Conservation (phyloP, 495 filamentous ascomycete species). For the Tuber indicum region DNA sequence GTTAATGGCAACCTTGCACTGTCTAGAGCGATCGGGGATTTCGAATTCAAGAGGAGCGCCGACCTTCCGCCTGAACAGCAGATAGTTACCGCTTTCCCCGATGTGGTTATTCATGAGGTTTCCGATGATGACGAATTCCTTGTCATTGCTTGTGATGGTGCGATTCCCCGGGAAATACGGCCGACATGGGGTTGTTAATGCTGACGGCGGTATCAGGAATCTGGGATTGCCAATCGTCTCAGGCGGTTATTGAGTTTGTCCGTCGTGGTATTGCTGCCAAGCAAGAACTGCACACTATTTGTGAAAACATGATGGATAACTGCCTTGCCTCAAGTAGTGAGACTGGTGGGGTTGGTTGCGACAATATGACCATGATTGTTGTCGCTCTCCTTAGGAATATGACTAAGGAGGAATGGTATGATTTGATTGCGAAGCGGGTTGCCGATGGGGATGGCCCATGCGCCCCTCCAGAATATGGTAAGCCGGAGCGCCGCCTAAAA, state of each 20-base stretch:
- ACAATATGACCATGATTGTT: constrained; percentile 98
- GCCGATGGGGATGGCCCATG: constrained; percentile 96
- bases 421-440: constrained; percentile 86
- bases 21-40: constrained; percentile 95
- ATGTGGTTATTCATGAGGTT: constrained; percentile 83
- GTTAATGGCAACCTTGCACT: constrained; percentile 98
- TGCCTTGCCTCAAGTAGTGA: constrained; percentile 95
- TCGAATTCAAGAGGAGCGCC: constrained; percentile 99
- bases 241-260: constrained; percentile 94
- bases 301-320: constrained; percentile 99
- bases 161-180: constrained; percentile 33
- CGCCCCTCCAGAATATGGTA: constrained; percentile 99
- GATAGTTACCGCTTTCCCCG: constrained; percentile 93
- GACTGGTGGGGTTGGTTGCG: constrained; percentile 94
- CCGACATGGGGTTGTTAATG: constrained; percentile 11
- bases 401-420: constrained; percentile 96
- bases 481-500: constrained; percentile 44
- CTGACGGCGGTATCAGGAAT: constrained; percentile 61
- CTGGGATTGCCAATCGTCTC: constrained; percentile 98
- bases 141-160: constrained; percentile 95
- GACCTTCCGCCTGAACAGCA: constrained; percentile 93
- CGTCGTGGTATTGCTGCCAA: constrained; percentile 90
- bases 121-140: constrained; percentile 93
- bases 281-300: constrained; percentile 85
- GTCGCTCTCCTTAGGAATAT: constrained; percentile 82